Conservation (phyloP, 1,139 yeast genomes). For the Sugiyamaella japonica region DNA sequence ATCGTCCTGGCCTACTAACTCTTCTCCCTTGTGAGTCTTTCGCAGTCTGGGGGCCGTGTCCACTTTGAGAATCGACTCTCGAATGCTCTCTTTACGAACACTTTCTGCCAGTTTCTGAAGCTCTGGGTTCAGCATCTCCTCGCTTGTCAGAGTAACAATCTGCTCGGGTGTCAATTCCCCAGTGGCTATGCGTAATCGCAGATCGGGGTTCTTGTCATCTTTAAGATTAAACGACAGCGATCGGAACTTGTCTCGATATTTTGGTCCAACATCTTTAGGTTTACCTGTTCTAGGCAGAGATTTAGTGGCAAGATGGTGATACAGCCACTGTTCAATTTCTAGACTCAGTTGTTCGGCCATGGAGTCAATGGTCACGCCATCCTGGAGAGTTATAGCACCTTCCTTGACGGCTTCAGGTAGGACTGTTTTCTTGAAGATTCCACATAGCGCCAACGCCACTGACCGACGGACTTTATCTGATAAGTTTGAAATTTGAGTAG, state of each 20-base stretch:
- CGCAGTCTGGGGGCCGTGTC: constrained; percentile 61
- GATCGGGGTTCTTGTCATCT: constrained; percentile 51
- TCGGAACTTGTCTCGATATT: constrained; percentile 56
- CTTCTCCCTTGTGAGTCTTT: constrained; percentile 86
- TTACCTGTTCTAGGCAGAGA: constrained; percentile 12
- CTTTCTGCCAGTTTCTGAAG: constrained; percentile 67
- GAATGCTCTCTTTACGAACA: constrained; percentile 66
- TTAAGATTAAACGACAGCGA: constrained; percentile 55
- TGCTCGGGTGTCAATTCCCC: constrained; percentile 51
- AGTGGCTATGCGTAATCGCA: constrained; percentile 50
- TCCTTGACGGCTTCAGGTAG: constrained; percentile 44
- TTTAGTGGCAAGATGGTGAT: constrained; percentile 40
- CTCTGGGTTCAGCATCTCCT: constrained; percentile 71
- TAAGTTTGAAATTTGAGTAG: constrained; percentile 21
- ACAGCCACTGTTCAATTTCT: constrained; percentile 46
- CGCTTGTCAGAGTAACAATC: constrained; percentile 59
- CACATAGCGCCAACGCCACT: constrained; percentile 45
- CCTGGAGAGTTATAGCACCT: constrained; percentile 32
- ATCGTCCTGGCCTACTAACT: constrained; percentile 59
- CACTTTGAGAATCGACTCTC: constrained; percentile 61
- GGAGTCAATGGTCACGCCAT: constrained; percentile 46
- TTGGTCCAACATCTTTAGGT: constrained; percentile 41
- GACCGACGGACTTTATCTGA: constrained; percentile 44
- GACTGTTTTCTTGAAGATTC: constrained; percentile 44
- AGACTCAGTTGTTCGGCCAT: constrained; percentile 44